Evolutionary conservation across 78 protist species (phyloP).

Genomic region (Trichosphaerium sp.): DNA sequence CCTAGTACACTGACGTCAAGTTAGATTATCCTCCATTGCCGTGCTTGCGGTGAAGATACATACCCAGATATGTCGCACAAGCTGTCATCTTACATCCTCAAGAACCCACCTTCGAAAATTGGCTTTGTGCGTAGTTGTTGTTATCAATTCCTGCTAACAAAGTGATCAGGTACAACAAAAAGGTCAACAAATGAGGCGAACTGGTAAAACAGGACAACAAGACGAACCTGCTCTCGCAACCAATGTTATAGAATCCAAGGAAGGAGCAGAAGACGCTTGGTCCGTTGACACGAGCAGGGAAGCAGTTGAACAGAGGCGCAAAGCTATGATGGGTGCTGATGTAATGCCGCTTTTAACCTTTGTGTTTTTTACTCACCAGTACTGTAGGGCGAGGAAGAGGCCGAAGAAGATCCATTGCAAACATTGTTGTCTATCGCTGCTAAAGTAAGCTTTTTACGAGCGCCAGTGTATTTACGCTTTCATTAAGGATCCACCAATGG

Average conservation of each 20-base stretch:
- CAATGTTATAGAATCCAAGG: neutral
- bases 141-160: neutral
- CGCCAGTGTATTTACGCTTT: too few species aligned
- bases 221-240: neutral
- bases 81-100: constrained; percentile 40
- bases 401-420: too few species aligned
- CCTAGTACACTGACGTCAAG: neutral
- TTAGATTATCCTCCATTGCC: constrained; percentile 39
- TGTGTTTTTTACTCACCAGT: too few species aligned
- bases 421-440: too few species aligned
- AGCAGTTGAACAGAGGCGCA: too few species aligned
- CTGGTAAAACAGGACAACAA: neutral
- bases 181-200: neutral
- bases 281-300: constrained; percentile 7
- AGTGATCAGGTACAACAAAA: neutral
- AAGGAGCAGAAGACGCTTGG: constrained; percentile 20
- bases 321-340: too few species aligned
- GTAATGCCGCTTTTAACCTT: too few species aligned
- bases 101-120: constrained; percentile 59
- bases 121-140: neutral
- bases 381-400: too few species aligned
- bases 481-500: too few species aligned
- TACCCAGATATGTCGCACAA: constrained; percentile 32
- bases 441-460: too few species aligned
- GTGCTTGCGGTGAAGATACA: constrained; percentile 59